Conservation (phyloP, 495 filamentous ascomycete genomes). For the Neurospora tetraspora region DNA sequence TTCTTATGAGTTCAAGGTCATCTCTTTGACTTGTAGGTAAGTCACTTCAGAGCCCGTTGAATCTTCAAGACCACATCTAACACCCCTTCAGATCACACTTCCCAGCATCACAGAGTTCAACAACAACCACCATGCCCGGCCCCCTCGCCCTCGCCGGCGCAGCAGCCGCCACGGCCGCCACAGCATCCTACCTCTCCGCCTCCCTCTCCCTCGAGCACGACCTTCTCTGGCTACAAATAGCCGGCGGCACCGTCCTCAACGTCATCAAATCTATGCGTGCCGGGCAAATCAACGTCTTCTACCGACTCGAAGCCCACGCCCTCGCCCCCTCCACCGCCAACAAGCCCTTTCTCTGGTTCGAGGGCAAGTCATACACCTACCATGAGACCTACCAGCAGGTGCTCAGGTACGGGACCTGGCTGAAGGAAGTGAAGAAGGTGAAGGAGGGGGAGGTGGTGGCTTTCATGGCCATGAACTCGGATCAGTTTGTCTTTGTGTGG, state of each 20-base stretch:
- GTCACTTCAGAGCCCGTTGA: background rate
- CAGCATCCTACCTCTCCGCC: conserved; percentile 73
- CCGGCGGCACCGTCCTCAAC: conserved; percentile 30
- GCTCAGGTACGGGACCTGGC: conserved; percentile 72
- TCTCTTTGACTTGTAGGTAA: background rate
- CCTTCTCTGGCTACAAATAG: conserved; percentile 39
- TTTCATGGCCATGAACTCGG: conserved; percentile 75
- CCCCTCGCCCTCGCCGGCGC: conserved; percentile 38
- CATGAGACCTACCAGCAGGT: conserved; percentile 60
- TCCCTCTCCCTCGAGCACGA: conserved; percentile 62
- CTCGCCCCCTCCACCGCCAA: conserved; percentile 42
- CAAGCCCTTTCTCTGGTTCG: conserved; percentile 58
- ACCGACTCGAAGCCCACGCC: conserved; percentile 62
- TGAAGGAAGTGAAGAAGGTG: conserved; percentile 56
- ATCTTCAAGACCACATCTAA: background rate
- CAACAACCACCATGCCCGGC: background rate
- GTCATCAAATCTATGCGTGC: conserved; percentile 36
- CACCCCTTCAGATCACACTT: background rate
- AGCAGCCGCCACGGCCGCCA: conserved; percentile 49
- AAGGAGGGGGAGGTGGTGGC: conserved; percentile 72
- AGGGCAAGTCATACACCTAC: conserved; percentile 67
- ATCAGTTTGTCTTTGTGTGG: conserved; percentile 46
- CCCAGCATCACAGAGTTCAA: background rate
- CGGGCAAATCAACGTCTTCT: conserved; percentile 65
- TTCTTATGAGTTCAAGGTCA: background rate